Conservation (phyloP, 2,329 filamentous ascomycete species). For the Diaporthe capsici region DNA sequence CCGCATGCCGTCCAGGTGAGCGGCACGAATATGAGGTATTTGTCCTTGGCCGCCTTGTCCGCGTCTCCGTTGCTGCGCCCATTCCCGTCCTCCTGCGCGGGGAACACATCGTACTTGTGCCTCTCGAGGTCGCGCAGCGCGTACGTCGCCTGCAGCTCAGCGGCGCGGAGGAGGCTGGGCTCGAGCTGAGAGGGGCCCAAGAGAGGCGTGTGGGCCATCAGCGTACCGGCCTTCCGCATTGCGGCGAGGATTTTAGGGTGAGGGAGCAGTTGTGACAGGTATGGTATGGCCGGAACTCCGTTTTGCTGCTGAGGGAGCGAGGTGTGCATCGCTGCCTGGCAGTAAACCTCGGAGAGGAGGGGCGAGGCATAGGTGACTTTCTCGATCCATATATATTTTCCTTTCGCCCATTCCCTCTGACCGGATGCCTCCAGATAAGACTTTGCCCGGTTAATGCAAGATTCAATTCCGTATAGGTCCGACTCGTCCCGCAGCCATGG, state of each 20-base stretch:
- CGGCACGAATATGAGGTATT: neutral
- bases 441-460: neutral
- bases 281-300: neutral
- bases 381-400: conserved; percentile 34
- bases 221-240: neutral
- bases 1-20: conserved; percentile 5
- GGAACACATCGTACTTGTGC: neutral
- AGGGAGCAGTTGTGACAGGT: neutral
- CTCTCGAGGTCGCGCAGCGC: neutral
- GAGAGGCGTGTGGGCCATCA: neutral
- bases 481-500: neutral
- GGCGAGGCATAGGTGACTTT: conserved; percentile 38
- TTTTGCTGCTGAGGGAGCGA: neutral
- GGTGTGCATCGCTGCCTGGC: conserved; percentile 12
- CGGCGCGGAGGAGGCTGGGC: neutral
- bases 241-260: neutral
- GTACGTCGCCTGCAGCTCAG: conserved; percentile 8
- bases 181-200: neutral
- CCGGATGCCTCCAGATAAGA: neutral
- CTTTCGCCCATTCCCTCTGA: neutral
- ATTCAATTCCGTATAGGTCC: neutral
- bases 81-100: neutral
- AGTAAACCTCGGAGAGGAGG: conserved; percentile 30
- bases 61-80: neutral
- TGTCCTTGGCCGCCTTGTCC: neutral